Conservation (phyloP, 176 grass and related monocot genomes). For the Carex parvula region DNA sequence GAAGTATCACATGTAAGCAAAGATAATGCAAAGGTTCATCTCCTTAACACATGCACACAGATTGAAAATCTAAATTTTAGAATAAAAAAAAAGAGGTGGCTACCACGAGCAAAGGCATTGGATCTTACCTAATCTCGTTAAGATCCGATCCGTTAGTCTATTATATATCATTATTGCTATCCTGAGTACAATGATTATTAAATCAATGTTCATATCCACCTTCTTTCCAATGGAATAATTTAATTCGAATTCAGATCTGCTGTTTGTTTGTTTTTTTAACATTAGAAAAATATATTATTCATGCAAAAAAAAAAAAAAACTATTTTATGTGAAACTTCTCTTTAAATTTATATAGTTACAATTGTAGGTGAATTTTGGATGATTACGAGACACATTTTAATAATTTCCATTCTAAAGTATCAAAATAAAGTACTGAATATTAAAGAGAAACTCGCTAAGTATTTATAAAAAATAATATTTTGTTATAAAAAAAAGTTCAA, state of each 20-base stretch:
- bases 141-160: background rate
- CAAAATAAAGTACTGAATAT: too few relatives aligned
- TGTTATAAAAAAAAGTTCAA: too few relatives aligned
- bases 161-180: background rate
- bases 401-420: too few relatives aligned
- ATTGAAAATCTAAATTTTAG: background rate
- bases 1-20: constrained; percentile 22
- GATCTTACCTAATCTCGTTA: background rate
- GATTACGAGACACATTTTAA: too few relatives aligned
- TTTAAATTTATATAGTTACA: too few relatives aligned
- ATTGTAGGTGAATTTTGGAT: too few relatives aligned
- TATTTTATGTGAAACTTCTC: too few relatives aligned
- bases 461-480: too few relatives aligned
- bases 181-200: background rate
- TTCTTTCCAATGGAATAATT: background rate
- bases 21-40: constrained; percentile 14
- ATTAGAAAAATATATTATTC: too few relatives aligned
- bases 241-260: background rate
- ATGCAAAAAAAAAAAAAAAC: too few relatives aligned
- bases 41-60: constrained; percentile 2
- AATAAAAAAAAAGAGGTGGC: background rate
- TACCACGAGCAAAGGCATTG: background rate
- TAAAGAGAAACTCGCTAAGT: too few relatives aligned
- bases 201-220: background rate
- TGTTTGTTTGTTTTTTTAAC: background rate